Percentiles rank a stretch among this genome's conserved stretches.
phyloP scores from a whole-genome alignment of 2,329 filamentous ascomycete genomes.

The Emericellopsis cladophorae region DNA sequence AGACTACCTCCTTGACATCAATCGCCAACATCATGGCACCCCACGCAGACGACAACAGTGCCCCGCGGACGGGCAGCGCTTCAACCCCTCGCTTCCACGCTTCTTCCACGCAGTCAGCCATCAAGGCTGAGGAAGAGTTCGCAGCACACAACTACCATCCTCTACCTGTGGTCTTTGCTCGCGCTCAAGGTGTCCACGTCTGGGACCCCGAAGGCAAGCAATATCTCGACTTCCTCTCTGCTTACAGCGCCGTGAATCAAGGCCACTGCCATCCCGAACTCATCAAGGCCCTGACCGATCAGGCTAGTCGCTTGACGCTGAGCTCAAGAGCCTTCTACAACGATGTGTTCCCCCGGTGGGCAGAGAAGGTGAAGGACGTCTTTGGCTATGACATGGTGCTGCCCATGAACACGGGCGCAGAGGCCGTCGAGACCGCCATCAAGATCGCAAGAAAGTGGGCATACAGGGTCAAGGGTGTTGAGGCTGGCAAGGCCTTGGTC shows the following conservation, averaged over 20 bases:
- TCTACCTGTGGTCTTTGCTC: conserved; percentile 83
- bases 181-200: conserved; percentile 73
- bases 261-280: conserved; percentile 96
- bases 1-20: not conserved
- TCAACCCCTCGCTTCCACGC: conserved; percentile 49
- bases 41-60: conserved; percentile 34
- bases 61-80: conserved; percentile 15
- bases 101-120: conserved; percentile 65
- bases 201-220: conserved; percentile 96
- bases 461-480: conserved; percentile 89
- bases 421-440: conserved; percentile 90
- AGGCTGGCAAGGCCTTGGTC: conserved; percentile 70
- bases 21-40: conserved; percentile 37
- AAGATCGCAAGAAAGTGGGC: conserved; percentile 97
- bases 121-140: conserved; percentile 67
- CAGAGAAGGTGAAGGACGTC: conserved; percentile 75
- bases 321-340: conserved; percentile 96
- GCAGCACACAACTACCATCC: conserved; percentile 99
- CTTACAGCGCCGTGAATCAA: conserved; percentile 96
- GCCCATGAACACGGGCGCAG: conserved; percentile 96
- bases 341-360: conserved; percentile 93
- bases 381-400: conserved; percentile 97
- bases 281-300: conserved; percentile 77
- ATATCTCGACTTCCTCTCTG: conserved; percentile 95
- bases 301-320: conserved; percentile 79